These are phyloP conservation scores for Santalum album DNA, from an alignment of 164 flowering plant species.

Conservation along the genomic window DNA sequence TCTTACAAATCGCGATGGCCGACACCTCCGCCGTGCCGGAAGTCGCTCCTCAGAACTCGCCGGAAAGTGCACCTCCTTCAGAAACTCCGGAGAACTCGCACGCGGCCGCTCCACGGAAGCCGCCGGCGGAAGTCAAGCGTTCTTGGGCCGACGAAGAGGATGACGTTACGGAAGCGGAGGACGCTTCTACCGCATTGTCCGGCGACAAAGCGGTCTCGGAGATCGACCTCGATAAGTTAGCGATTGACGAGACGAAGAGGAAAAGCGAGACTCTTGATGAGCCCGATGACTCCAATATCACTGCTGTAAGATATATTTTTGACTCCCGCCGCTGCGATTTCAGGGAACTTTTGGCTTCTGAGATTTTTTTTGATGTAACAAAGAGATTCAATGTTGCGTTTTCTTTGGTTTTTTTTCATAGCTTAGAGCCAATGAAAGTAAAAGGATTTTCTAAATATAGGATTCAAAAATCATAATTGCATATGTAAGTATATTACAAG, in stretches of 20 bases:
- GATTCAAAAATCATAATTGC: too few relatives aligned
- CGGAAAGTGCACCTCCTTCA: too few relatives aligned
- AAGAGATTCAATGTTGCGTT: not conserved
- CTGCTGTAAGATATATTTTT: constrained; percentile 39
- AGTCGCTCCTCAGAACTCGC: too few relatives aligned
- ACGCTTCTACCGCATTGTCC: not conserved
- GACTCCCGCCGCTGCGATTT: not conserved
- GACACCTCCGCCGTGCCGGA: too few relatives aligned
- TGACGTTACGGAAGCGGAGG: too few relatives aligned
- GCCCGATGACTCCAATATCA: constrained; percentile 56
- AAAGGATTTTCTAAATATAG: too few relatives aligned
- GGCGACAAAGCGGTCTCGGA: not conserved
- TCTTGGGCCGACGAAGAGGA: constrained; percentile 1
- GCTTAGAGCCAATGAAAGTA: too few relatives aligned
- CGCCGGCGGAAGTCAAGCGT: not conserved
- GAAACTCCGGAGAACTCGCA: too few relatives aligned
- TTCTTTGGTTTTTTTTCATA: too few relatives aligned
- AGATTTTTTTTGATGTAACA: not conserved
- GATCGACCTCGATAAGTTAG: constrained; percentile 8
- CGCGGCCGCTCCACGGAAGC: too few relatives aligned
- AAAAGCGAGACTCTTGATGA: constrained; percentile 32
- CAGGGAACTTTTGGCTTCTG: not conserved
- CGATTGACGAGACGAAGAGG: constrained; percentile 26
- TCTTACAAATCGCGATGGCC: too few relatives aligned
- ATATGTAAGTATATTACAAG: too few relatives aligned